Conservation (phyloP, 139 green algal genomes). For the Chlorokybus atmophyticus region DNA sequence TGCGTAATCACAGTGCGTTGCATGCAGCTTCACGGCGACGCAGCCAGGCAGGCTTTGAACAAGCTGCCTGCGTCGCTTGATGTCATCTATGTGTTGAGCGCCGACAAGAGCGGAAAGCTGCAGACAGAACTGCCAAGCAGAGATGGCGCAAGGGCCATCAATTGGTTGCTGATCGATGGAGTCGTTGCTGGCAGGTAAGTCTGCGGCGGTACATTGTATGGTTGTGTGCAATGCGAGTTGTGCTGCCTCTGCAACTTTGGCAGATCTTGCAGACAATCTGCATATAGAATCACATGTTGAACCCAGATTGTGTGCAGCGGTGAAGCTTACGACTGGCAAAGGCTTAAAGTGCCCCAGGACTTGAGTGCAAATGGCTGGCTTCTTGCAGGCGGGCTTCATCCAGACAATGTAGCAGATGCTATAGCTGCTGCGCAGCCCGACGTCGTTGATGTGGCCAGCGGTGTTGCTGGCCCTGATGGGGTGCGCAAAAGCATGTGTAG, state of each 20-base stretch:
- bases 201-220: neutral
- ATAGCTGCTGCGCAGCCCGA: constrained; percentile 1
- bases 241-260: too few relatives aligned
- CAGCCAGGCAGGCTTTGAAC: constrained; percentile 11
- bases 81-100: constrained; percentile 31
- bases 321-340: constrained; percentile 22
- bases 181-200: constrained; percentile 18
- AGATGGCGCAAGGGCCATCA: neutral
- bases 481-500: constrained; percentile 29
- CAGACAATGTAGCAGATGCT: constrained; percentile 32
- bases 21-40: constrained; percentile 38
- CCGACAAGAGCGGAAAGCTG: constrained; percentile 25
- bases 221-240: too few relatives aligned
- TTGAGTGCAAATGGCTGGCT: constrained; percentile 26
- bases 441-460: constrained; percentile 34
- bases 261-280: too few relatives aligned
- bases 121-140: constrained; percentile 17
- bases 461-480: constrained; percentile 24
- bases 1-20: too few relatives aligned
- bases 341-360: constrained; percentile 10
- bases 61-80: constrained; percentile 22
- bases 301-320: constrained; percentile 19
- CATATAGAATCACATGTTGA: too few relatives aligned
- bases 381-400: constrained; percentile 32
- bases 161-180: constrained; percentile 29